Evolutionary conservation across 148 eudicot genomes (phyloP).

Genomic region (Selenicereus undatus): DNA sequence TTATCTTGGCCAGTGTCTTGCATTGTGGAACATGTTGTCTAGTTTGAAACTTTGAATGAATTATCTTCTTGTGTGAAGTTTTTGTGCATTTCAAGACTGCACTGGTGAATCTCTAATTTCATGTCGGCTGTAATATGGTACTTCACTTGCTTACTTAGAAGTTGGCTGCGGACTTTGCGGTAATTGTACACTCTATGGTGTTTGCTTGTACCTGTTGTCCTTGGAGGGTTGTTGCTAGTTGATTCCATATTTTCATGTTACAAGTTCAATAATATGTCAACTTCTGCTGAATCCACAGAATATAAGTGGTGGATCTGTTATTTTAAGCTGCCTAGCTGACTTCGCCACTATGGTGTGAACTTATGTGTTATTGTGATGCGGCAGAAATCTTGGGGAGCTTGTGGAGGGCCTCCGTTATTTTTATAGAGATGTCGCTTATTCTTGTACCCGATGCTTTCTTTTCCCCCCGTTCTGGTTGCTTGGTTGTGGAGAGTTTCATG

Average conservation of each 20-base stretch:
- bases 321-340: neutral
- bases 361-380: neutral
- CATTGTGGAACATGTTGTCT: neutral
- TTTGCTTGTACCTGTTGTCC: too few relatives aligned
- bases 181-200: too few relatives aligned
- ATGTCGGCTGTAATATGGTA: neutral
- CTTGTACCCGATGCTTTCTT: neutral
- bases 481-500: neutral
- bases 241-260: neutral
- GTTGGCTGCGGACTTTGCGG: neutral
- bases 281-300: neutral
- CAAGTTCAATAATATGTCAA: neutral
- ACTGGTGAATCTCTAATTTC: neutral
- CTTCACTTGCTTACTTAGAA: neutral
- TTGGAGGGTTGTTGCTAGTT: neutral
- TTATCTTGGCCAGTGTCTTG: neutral
- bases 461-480: neutral
- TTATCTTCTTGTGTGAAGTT: neutral
- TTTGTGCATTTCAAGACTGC: neutral
- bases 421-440: neutral
- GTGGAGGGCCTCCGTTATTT: neutral
- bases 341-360: neutral
- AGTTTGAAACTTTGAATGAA: neutral
- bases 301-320: neutral
- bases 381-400: neutral